Percentiles rank a stretch among this genome's conserved stretches.
These are phyloP conservation scores for Plasmodium billcollinsi DNA, from an alignment of 169 alveolate species.

Conservation along the genomic window DNA sequence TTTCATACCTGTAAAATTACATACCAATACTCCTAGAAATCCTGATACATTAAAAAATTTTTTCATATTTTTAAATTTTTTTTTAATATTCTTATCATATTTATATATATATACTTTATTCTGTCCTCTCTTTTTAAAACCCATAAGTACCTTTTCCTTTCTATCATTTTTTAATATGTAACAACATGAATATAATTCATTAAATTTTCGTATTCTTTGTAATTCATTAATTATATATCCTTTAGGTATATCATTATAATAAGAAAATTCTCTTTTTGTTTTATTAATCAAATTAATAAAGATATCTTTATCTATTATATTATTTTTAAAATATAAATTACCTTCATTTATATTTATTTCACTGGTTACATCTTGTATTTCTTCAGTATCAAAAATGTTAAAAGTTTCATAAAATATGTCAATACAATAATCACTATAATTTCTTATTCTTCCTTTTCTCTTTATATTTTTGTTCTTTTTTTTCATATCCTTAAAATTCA, in stretches of 20 bases:
- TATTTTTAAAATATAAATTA: conserved; percentile 55
- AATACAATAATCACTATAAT: neutral
- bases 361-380: conserved; percentile 5
- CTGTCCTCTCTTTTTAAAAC: conserved; percentile 72
- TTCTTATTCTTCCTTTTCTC: neutral
- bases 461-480: neutral
- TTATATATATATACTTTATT: conserved; percentile 74
- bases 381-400: conserved; percentile 16
- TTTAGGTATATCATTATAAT: conserved; percentile 52
- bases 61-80: conserved; percentile 23
- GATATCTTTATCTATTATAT: conserved; percentile 63
- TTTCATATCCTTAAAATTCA: conserved; percentile 6
- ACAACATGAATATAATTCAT: conserved; percentile 69
- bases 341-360: conserved; percentile 58
- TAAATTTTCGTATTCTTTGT: conserved; percentile 64
- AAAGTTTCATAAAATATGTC: conserved; percentile 48
- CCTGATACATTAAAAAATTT: conserved; percentile 62
- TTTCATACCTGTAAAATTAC: conserved; percentile 77
- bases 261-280: conserved; percentile 36
- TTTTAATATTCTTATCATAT: conserved; percentile 67
- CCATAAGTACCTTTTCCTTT: conserved; percentile 66
- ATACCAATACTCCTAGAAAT: conserved; percentile 61
- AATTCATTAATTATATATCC: conserved; percentile 64
- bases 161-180: conserved; percentile 68
- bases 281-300: conserved; percentile 29